Percentiles rank a stretch among this genome's conserved stretches.
These are phyloP conservation scores for Auxenochlorella pyrenoidosa DNA, from an alignment of 139 green algal species.

Conservation along the genomic window DNA sequence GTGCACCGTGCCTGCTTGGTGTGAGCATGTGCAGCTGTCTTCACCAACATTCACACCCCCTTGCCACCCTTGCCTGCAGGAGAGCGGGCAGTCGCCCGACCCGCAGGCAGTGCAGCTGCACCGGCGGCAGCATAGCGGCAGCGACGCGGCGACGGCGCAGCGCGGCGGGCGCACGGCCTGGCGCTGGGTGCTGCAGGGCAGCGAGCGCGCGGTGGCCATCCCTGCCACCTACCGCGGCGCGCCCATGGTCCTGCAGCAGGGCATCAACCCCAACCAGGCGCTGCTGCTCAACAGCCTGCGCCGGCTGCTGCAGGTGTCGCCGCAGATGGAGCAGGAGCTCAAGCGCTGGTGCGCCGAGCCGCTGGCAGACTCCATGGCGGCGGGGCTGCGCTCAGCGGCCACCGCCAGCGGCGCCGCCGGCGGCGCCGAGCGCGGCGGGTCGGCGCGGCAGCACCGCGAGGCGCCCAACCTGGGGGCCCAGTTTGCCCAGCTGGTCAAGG, in stretches of 20 bases:
- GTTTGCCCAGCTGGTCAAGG: constrained; percentile 71
- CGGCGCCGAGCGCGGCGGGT: not conserved
- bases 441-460: constrained; percentile 17
- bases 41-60: too few relatives aligned
- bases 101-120: constrained; percentile 22
- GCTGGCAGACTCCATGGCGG: constrained; percentile 26
- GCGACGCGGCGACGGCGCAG: not conserved
- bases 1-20: too few relatives aligned
- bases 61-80: not conserved
- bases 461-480: constrained; percentile 64
- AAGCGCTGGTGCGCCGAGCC: constrained; percentile 49
- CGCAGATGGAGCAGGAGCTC: constrained; percentile 59
- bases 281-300: constrained; percentile 69
- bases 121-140: not conserved
- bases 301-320: constrained; percentile 58
- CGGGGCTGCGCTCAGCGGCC: constrained; percentile 10
- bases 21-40: too few relatives aligned
- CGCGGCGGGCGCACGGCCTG: constrained; percentile 30
- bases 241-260: constrained; percentile 16
- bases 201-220: not conserved
- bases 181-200: constrained; percentile 25
- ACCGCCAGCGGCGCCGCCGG: not conserved
- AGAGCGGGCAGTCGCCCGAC: constrained; percentile 18
- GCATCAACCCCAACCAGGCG: constrained; percentile 55
- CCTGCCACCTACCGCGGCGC: constrained; percentile 26